Evolutionary conservation across 2,329 filamentous ascomycete species (phyloP).

Genomic region (Xylaria sp.): DNA sequence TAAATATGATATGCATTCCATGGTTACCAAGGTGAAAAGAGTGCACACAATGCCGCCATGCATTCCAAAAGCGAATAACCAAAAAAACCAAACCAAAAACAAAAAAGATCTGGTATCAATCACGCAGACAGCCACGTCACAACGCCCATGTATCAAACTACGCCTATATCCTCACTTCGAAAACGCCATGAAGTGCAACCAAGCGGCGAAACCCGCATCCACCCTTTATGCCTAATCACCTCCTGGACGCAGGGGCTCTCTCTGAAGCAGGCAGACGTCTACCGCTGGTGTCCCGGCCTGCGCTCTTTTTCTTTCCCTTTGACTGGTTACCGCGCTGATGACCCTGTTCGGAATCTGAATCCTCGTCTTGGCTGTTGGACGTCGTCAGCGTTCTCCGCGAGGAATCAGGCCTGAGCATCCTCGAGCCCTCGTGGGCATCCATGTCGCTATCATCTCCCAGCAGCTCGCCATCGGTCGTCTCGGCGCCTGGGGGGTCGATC

Average conservation of each 20-base stretch:
- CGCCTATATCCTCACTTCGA: constrained; percentile 18
- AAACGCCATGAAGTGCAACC: constrained; percentile 41
- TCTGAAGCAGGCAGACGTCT: constrained; percentile 63
- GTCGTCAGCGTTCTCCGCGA: constrained; percentile 44
- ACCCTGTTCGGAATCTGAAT: constrained; percentile 28
- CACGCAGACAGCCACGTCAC: constrained; percentile 33
- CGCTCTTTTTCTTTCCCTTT: constrained; percentile 56
- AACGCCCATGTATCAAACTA: constrained; percentile 37
- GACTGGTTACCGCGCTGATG: constrained; percentile 43
- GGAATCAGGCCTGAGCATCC: constrained; percentile 62
- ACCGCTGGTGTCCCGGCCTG: constrained; percentile 61
- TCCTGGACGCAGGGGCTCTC: constrained; percentile 55
- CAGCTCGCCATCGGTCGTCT: constrained; percentile 76
- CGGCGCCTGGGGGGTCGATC: constrained; percentile 81
- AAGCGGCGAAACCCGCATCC: constrained; percentile 44
- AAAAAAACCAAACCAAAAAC: constrained; percentile 34
- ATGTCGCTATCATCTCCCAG: constrained; percentile 62
- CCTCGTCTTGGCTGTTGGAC: constrained; percentile 37
- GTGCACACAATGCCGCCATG: constrained; percentile 23
- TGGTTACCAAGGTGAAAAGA: constrained; percentile 15
- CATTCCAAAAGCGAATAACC: constrained; percentile 33
- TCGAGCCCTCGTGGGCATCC: constrained; percentile 47
- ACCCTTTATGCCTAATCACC: constrained; percentile 48
- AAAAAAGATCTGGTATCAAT: constrained; percentile 45
- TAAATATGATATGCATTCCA: constrained; percentile 22